phyloP scores from a whole-genome alignment of 495 filamentous ascomycete genomes.

The Aspergillus heteromorphus region DNA sequence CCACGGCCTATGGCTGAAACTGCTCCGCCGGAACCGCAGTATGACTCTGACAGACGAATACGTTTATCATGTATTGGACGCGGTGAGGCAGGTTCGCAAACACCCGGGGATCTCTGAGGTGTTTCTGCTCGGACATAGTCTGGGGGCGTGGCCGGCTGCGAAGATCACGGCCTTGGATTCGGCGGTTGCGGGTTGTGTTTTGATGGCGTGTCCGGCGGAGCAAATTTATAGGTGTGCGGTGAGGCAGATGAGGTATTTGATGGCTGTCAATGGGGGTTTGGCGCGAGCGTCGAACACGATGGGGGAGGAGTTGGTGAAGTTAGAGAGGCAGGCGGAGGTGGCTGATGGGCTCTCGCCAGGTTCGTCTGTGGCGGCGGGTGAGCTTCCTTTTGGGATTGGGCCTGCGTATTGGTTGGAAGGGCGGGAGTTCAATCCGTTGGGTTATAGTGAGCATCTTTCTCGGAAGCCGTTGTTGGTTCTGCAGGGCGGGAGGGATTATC shows the following conservation, averaged over 20 bases:
- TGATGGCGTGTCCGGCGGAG: conserved; percentile 13
- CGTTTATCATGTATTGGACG: conserved; percentile 5
- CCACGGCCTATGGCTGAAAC: background rate
- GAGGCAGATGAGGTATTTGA: conserved; percentile 10
- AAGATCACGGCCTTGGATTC: background rate
- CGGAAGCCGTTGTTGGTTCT: conserved; percentile 4
- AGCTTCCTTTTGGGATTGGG: background rate
- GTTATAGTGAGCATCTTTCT: background rate
- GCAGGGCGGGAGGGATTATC: conserved; percentile 13
- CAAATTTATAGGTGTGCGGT: conserved; percentile 6
- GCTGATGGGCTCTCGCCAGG: background rate
- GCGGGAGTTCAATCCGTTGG: conserved; percentile 3
- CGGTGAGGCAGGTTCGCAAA: conserved; percentile 1
- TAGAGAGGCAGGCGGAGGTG: too few species aligned
- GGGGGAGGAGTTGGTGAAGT: too few species aligned
- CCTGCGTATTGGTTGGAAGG: background rate
- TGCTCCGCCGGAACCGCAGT: background rate
- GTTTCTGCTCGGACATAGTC: conserved; percentile 13
- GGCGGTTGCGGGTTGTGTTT: conserved; percentile 5
- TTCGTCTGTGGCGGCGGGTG: background rate
- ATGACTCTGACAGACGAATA: conserved; percentile 11
- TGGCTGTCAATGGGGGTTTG: conserved; percentile 7
- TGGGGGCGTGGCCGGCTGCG: conserved; percentile 5
- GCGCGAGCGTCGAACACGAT: too few species aligned
- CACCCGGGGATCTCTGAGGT: conserved; percentile 2